phyloP scores from a whole-genome alignment of 2,329 filamentous ascomycete species.

The Fusarium dlaminii region DNA sequence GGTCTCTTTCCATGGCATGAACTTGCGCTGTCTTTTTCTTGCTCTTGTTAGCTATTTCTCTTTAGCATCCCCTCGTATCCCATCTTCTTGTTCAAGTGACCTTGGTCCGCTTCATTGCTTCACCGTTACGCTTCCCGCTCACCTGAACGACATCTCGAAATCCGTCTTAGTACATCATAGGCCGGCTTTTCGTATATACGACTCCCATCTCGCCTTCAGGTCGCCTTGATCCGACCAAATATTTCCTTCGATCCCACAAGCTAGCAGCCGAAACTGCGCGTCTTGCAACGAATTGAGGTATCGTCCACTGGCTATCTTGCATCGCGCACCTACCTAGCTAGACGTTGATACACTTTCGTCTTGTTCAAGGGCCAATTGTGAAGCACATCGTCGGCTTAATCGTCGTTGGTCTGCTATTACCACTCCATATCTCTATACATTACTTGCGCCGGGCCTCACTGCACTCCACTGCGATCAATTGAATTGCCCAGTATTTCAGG shows the following conservation, averaged over 20 bases:
- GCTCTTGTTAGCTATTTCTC: slow-evolving; percentile 12
- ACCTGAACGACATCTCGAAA: slow-evolving; percentile 7
- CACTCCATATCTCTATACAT: slow-evolving; percentile 12
- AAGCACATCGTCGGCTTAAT: slow-evolving; percentile 18
- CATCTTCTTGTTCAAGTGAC: slow-evolving; percentile 3
- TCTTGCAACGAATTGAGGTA: background rate
- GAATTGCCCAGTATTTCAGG: slow-evolving; percentile 10
- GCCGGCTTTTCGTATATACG: slow-evolving; percentile 36
- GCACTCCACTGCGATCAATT: slow-evolving; percentile 22
- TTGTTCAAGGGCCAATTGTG: slow-evolving; percentile 11
- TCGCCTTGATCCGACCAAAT: slow-evolving; percentile 24
- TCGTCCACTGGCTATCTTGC: slow-evolving; percentile 20
- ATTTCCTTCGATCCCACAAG: slow-evolving; percentile 12
- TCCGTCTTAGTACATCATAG: slow-evolving; percentile 7
- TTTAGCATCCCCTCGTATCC: slow-evolving; percentile 8
- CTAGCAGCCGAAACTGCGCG: slow-evolving; percentile 14
- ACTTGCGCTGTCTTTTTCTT: slow-evolving; percentile 24
- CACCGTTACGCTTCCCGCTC: slow-evolving; percentile 18
- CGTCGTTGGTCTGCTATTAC: slow-evolving; percentile 7
- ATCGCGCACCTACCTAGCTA: slow-evolving; percentile 9
- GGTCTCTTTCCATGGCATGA: slow-evolving; percentile 37
- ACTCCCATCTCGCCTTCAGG: slow-evolving; percentile 26
- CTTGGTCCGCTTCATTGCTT: slow-evolving; percentile 8
- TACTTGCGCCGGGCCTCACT: slow-evolving; percentile 12
- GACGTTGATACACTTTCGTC: slow-evolving; percentile 1